Base-by-base conservation (phyloP, 169 alveolate genomes). In the Eimeria brunetti region DNA sequence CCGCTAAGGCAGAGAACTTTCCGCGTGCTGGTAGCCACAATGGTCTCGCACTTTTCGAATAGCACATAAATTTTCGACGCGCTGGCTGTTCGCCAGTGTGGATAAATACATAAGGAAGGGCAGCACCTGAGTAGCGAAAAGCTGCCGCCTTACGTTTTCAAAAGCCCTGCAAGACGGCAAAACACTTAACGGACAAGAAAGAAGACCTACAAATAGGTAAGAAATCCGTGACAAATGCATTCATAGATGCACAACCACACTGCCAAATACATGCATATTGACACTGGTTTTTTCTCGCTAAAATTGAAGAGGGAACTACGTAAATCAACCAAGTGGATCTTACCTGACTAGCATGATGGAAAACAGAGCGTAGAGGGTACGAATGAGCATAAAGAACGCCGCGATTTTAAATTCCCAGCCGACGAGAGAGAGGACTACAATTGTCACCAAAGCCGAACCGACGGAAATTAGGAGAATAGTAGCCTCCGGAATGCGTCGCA, bases 31-130 rank as follows among this genome's bases (percentile, higher is more conserved):
- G 88, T 30, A 33, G 44, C 67, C 88, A 78, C 88, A 78, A n/a
- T 51, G 62, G 88, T 51, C 67, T 51, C 88, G 56, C 64, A 44
- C 67, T 46, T 14, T 46, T 51, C 88, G 60, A 22, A 78, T 44
- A 49, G 67, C 88, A 30, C 88, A 78, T n/a, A 83, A 30, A 30
- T 30, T 83, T 30, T 83, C 73, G 14, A 83, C 90, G 18, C 90
- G 90, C 58, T 83, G 92, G 81, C 92, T 86, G 67, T 86, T 86
- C 58, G 92, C 92, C 78, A 86, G 46, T 33, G 92, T 86, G n/a
- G 92, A 86, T 62, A 86, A 56, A 62, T 86, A 86, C 71, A 86
- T 41, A 67, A 86, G 81, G 53, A 60, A 86, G 18, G 92, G 92
- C 58, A 86, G 64, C 58, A 62, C 92, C 81, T 86, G 81, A 62